These are phyloP conservation scores for Metarhizium anisopliae DNA, from an alignment of 2,329 filamentous ascomycete species.

Conservation along the genomic window DNA sequence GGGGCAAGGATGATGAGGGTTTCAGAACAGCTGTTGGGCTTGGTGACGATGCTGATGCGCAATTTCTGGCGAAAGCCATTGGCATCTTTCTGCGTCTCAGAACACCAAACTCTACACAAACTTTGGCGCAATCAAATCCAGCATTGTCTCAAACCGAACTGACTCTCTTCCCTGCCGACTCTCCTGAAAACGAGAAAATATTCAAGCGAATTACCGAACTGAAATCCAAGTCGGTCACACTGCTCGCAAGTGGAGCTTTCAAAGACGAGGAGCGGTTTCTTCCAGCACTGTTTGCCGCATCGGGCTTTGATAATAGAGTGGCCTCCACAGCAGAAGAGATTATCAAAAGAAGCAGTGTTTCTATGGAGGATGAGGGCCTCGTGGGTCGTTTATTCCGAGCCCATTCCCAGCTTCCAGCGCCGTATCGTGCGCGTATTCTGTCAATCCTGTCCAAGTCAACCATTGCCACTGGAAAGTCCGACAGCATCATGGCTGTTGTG, in stretches of 20 bases:
- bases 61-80: constrained; percentile 66
- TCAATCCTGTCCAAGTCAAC: constrained; percentile 68
- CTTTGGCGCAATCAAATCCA: constrained; percentile 23
- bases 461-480: constrained; percentile 59
- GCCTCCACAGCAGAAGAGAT: constrained; percentile 82
- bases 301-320: constrained; percentile 72
- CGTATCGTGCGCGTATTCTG: constrained; percentile 71
- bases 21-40: constrained; percentile 61
- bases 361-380: constrained; percentile 59
- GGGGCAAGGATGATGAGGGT: constrained; percentile 65
- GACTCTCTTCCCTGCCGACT: constrained; percentile 20
- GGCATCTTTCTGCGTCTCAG: constrained; percentile 57
- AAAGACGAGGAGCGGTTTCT: constrained; percentile 74
- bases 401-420: constrained; percentile 63
- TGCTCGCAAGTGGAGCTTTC: constrained; percentile 81
- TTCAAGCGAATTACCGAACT: constrained; percentile 29
- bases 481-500: constrained; percentile 61
- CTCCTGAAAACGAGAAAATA: constrained; percentile 55
- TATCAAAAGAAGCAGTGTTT: constrained; percentile 67
- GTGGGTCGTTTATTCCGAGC: constrained; percentile 61
- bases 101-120: constrained; percentile 19
- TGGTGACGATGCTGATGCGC: constrained; percentile 56
- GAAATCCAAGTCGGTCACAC: constrained; percentile 52
- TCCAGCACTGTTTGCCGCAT: constrained; percentile 73
- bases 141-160: constrained; percentile 21